phyloP scores from a whole-genome alignment of 2,329 filamentous ascomycete genomes.

The Colletotrichum limetticola region DNA sequence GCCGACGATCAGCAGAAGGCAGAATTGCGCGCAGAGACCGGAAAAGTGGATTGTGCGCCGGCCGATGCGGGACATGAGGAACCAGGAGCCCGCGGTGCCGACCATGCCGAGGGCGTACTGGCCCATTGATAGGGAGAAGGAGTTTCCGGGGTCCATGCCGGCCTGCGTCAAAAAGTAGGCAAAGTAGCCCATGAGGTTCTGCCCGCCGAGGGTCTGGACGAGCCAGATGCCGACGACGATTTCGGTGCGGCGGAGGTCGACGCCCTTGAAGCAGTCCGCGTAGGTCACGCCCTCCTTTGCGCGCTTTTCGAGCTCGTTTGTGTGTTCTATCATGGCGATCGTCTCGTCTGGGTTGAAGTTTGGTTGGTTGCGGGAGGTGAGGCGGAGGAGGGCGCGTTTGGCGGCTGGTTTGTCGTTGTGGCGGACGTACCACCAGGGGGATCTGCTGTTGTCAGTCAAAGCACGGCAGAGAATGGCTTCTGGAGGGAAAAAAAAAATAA shows the following conservation, averaged over 20 bases:
- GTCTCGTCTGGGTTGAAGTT: conserved; percentile 57
- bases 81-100: conserved; percentile 63
- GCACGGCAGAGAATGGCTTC: too few species aligned
- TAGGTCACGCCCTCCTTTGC: conserved; percentile 56
- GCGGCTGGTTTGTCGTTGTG: conserved; percentile 54
- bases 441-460: conserved; percentile 39
- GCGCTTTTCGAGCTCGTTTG: conserved; percentile 59
- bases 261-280: conserved; percentile 61
- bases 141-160: conserved; percentile 55
- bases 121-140: conserved; percentile 58
- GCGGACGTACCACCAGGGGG: conserved; percentile 63
- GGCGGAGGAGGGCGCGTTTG: conserved; percentile 51
- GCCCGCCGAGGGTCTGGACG: conserved; percentile 59
- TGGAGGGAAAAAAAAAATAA: background rate
- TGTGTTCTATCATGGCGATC: conserved; percentile 65
- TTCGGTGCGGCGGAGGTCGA: conserved; percentile 63
- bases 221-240: conserved; percentile 61
- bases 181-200: conserved; percentile 54
- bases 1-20: conserved; percentile 53
- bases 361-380: conserved; percentile 51
- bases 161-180: conserved; percentile 49
- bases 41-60: conserved; percentile 60
- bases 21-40: conserved; percentile 53
- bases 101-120: conserved; percentile 62
- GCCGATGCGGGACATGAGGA: conserved; percentile 59